phyloP scores from a whole-genome alignment of 306 rosid species.

The Styphnolobium japonicum region DNA sequence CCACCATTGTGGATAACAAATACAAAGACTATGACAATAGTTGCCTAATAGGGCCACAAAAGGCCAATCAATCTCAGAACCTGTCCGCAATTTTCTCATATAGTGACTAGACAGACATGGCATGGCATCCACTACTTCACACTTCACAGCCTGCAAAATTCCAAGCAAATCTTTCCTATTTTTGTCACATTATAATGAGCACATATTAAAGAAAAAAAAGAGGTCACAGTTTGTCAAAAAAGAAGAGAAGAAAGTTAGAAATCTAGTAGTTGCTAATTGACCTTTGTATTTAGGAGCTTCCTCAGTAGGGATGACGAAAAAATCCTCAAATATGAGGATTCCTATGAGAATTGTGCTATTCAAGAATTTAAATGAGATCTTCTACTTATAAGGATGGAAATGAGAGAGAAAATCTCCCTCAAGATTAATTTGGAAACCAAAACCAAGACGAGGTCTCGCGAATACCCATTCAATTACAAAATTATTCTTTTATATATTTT shows the following conservation, averaged over 20 bases:
- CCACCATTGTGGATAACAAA: slow-evolving; percentile 15
- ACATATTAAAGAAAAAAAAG: background rate
- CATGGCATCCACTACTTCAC: background rate
- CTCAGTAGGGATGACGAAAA: no score
- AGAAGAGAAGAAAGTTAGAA: background rate
- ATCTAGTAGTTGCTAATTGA: background rate
- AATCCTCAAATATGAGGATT: no score
- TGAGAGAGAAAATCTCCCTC: no score
- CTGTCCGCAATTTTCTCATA: slow-evolving; percentile 27
- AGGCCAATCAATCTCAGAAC: slow-evolving; percentile 23
- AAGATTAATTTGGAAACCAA: no score
- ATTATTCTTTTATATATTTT: no score
- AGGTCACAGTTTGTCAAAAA: background rate
- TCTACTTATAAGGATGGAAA: no score
- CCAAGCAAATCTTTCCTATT: background rate
- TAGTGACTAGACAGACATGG: background rate
- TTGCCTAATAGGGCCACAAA: slow-evolving; percentile 20
- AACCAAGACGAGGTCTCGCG: no score
- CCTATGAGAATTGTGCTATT: no score
- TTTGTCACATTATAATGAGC: slow-evolving; percentile 19
- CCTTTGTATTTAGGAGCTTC: background rate
- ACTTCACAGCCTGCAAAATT: background rate
- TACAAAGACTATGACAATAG: background rate
- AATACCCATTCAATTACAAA: no score
- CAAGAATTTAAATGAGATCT: no score